These are phyloP conservation scores for Aspergillus leporis DNA, from an alignment of 495 filamentous ascomycete genomes.

Conservation along the genomic window DNA sequence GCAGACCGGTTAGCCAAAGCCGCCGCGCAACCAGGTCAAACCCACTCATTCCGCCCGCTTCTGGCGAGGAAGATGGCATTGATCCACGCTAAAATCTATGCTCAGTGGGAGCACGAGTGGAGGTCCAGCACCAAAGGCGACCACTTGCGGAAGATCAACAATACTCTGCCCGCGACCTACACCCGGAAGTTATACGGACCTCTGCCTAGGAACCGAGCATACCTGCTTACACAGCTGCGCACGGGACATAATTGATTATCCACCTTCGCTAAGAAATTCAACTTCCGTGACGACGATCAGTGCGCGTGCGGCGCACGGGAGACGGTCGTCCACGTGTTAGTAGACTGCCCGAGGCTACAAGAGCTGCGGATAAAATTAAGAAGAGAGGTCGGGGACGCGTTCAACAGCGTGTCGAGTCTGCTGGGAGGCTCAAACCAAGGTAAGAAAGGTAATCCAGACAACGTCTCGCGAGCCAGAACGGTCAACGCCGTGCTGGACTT, in stretches of 20 bases:
- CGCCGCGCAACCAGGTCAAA: neutral
- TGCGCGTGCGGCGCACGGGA: constrained; percentile 22
- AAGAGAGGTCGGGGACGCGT: constrained; percentile 23
- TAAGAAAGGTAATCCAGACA: constrained; percentile 27
- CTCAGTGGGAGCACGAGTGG: constrained; percentile 19
- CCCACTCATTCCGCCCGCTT: constrained; percentile 10
- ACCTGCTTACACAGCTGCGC: constrained; percentile 24
- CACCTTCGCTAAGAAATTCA: constrained; percentile 11
- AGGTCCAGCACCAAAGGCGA: constrained; percentile 15
- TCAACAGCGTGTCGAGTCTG: constrained; percentile 27
- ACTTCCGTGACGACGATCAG: constrained; percentile 20
- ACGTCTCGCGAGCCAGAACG: constrained; percentile 22
- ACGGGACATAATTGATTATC: constrained; percentile 25
- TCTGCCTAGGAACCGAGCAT: constrained; percentile 15
- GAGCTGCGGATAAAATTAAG: constrained; percentile 19
- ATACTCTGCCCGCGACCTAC: constrained; percentile 9
- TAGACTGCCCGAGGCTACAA: constrained; percentile 18
- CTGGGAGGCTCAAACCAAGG: constrained; percentile 28
- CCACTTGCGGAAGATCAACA: constrained; percentile 18
- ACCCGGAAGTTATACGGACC: constrained; percentile 14
- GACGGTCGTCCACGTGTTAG: constrained; percentile 21
- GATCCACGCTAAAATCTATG: constrained; percentile 10
- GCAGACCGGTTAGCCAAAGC: neutral
- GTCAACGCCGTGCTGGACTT: constrained; percentile 32
- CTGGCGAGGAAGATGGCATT: constrained; percentile 9